A percentile compares a stretch with the other conserved stretches of the same genome.
phyloP scores from a whole-genome alignment of 192 early-diverging fungal genomes.

The Gamsiella multidivaricata region DNA sequence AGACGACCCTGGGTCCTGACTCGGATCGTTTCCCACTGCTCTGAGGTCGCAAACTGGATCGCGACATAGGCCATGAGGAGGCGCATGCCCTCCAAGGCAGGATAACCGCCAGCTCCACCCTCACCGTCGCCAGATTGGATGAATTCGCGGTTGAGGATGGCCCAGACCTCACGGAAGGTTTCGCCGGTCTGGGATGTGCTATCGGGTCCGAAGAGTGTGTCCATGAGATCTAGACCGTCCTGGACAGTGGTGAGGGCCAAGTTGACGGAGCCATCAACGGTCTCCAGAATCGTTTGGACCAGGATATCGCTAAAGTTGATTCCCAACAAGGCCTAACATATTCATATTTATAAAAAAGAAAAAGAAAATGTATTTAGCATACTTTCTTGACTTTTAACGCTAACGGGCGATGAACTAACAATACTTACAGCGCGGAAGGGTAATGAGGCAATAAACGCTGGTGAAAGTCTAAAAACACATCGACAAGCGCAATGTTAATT shows the following conservation, averaged over 20 bases:
- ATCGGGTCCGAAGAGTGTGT: slow-evolving; percentile 54
- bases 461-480: slow-evolving; percentile 20
- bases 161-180: slow-evolving; percentile 56
- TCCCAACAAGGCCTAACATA: slow-evolving; percentile 34
- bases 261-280: slow-evolving; percentile 52
- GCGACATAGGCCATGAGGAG: slow-evolving; percentile 58
- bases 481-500: not conserved
- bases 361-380: not conserved
- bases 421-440: slow-evolving; percentile 46
- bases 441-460: slow-evolving; percentile 42
- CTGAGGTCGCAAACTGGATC: slow-evolving; percentile 55
- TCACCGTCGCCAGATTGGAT: slow-evolving; percentile 21
- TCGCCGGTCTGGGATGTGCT: slow-evolving; percentile 51
- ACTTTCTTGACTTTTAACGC: not conserved
- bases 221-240: slow-evolving; percentile 53
- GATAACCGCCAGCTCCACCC: slow-evolving; percentile 18
- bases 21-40: slow-evolving; percentile 44
- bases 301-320: slow-evolving; percentile 54
- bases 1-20: slow-evolving; percentile 23
- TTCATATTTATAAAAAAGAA: not conserved
- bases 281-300: slow-evolving; percentile 45
- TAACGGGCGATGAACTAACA: not conserved
- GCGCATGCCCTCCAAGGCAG: slow-evolving; percentile 51
- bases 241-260: slow-evolving; percentile 47
- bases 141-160: slow-evolving; percentile 55